phyloP scores from a whole-genome alignment of 495 filamentous ascomycete species.

The Daldinia grandis region DNA sequence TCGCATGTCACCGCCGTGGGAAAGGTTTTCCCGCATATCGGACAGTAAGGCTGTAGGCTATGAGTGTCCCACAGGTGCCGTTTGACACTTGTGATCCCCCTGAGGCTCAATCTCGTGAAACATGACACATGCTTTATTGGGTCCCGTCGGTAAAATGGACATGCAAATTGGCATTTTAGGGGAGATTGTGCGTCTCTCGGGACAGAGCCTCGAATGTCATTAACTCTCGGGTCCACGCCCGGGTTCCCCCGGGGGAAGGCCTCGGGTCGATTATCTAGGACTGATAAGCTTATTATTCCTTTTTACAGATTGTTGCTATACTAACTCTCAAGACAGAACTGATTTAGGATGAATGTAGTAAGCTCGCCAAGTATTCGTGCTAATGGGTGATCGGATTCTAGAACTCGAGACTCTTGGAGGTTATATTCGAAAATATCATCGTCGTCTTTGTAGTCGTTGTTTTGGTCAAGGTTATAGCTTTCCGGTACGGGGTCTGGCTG shows the following conservation, averaged over 20 bases:
- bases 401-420: not conserved
- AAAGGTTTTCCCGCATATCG: conserved; percentile 26
- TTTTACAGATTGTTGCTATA: not conserved
- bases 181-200: not conserved
- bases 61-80: conserved; percentile 32
- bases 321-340: conserved; percentile 5
- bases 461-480: conserved; percentile 1
- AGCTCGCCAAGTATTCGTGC: conserved; percentile 5
- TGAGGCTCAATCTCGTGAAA: conserved; percentile 12
- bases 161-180: not conserved
- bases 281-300: not conserved
- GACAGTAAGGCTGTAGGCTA: conserved; percentile 29
- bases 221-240: not conserved
- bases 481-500: not conserved
- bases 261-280: not conserved
- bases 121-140: conserved; percentile 19
- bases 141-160: conserved; percentile 30
- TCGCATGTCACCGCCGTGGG: conserved; percentile 16
- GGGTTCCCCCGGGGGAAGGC: not conserved
- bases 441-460: conserved; percentile 36
- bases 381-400: not conserved
- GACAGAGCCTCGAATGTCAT: not conserved
- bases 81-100: conserved; percentile 31
- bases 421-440: conserved; percentile 19
- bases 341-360: not conserved